Conservation (phyloP, 2,329 filamentous ascomycete species). For the Neopestalotiopsis rosae region DNA sequence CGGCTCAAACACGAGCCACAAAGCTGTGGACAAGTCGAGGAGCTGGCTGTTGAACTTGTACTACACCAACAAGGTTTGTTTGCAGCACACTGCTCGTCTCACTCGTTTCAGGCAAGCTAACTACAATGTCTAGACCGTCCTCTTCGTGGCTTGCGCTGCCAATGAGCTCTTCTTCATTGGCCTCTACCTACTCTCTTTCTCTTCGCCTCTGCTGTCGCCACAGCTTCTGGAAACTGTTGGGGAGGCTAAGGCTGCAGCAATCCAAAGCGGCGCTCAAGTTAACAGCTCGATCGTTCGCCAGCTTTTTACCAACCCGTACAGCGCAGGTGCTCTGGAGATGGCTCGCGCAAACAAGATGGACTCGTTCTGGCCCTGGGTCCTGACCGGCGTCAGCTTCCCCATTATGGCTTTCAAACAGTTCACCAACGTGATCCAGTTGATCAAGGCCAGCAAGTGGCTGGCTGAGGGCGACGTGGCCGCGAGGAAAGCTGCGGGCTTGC, state of each 20-base stretch:
- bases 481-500: constrained; percentile 61
- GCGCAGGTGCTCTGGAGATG: constrained; percentile 88
- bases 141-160: constrained; percentile 87
- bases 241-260: constrained; percentile 53
- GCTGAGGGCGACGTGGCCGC: constrained; percentile 85
- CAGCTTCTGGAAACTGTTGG: constrained; percentile 74
- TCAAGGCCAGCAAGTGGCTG: constrained; percentile 90
- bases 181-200: constrained; percentile 96
- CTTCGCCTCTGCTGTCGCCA: constrained; percentile 85
- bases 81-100: constrained; percentile 34
- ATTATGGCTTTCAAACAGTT: constrained; percentile 92
- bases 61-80: constrained; percentile 96
- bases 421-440: constrained; percentile 92
- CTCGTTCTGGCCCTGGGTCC: constrained; percentile 69
- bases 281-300: constrained; percentile 72
- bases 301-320: constrained; percentile 88
- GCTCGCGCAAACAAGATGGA: constrained; percentile 94
- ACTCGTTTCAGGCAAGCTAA: not conserved
- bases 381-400: constrained; percentile 80
- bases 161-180: constrained; percentile 99
- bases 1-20: constrained; percentile 81
- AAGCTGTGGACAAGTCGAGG: constrained; percentile 86
- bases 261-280: constrained; percentile 72
- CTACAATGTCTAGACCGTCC: constrained; percentile 67
- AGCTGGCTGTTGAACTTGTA: constrained; percentile 93